Evolutionary conservation across 1,284 basidiomycete genomes (phyloP).

Genomic region (Sporisorium reilianum): DNA sequence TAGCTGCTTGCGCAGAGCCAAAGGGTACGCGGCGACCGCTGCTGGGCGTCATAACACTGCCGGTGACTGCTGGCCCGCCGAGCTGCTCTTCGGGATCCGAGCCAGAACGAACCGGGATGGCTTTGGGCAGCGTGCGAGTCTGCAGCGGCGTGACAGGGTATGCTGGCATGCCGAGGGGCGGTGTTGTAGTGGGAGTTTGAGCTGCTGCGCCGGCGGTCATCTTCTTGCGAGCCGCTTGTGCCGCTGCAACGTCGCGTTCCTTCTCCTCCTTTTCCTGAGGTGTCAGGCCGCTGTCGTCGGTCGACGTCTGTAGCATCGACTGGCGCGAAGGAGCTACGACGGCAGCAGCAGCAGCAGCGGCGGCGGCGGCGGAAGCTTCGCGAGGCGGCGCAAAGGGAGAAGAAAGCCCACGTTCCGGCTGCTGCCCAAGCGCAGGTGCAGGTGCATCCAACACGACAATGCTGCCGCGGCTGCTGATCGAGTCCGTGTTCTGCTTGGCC

Average conservation of each 20-base stretch:
- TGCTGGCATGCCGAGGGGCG: slow-evolving; percentile 22
- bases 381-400: slow-evolving; percentile 39
- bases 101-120: slow-evolving; percentile 16
- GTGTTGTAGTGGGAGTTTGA: slow-evolving; percentile 7
- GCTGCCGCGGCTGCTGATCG: slow-evolving; percentile 36
- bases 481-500: slow-evolving; percentile 19
- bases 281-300: slow-evolving; percentile 37
- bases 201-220: slow-evolving; percentile 21
- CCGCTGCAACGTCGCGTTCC: slow-evolving; percentile 53
- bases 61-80: background rate
- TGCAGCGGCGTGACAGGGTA: slow-evolving; percentile 30
- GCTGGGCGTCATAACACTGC: slow-evolving; percentile 16
- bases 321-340: slow-evolving; percentile 21
- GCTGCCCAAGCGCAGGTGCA: background rate
- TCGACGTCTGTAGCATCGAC: slow-evolving; percentile 22
- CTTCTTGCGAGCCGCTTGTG: slow-evolving; percentile 51
- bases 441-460: slow-evolving; percentile 23
- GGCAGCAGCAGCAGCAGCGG: slow-evolving; percentile 13
- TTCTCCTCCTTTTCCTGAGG: slow-evolving; percentile 46
- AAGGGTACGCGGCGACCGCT: slow-evolving; percentile 30
- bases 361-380: slow-evolving; percentile 28
- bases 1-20: slow-evolving; percentile 34
- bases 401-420: slow-evolving; percentile 27
- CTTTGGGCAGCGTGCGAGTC: slow-evolving; percentile 21
- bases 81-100: slow-evolving; percentile 31